These are phyloP conservation scores for Daedalea quercina DNA, from an alignment of 768 basidiomycete species.

Conservation along the genomic window DNA sequence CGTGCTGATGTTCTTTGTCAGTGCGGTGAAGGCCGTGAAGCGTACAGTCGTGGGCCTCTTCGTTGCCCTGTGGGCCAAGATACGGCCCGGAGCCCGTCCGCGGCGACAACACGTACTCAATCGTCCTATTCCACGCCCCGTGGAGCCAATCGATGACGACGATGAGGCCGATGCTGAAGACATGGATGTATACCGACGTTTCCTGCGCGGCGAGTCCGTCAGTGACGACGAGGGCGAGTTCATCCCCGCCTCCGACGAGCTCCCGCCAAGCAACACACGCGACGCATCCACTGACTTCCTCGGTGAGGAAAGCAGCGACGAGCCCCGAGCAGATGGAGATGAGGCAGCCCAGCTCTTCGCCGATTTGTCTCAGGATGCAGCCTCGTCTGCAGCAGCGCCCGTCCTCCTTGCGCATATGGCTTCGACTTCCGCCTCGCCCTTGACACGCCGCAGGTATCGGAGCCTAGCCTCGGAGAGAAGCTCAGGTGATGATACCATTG, in stretches of 20 bases:
- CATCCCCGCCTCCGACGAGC: constrained; percentile 9
- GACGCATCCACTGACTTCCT: constrained; percentile 2
- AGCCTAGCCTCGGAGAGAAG: constrained; percentile 24
- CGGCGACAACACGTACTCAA: neutral
- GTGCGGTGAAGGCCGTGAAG: constrained; percentile 11
- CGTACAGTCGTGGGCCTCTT: neutral
- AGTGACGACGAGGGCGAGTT: constrained; percentile 43
- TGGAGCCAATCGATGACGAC: constrained; percentile 7
- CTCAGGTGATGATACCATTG: neutral
- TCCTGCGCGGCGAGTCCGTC: constrained; percentile 52
- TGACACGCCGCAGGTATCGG: constrained; percentile 42
- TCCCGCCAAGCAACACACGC: constrained; percentile 1
- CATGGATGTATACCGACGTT: constrained; percentile 43
- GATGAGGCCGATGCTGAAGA: constrained; percentile 22
- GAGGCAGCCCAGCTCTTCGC: constrained; percentile 47
- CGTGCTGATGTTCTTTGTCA: constrained; percentile 25
- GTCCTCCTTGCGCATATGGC: constrained; percentile 52
- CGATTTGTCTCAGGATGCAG: constrained; percentile 39
- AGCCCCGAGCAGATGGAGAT: constrained; percentile 29
- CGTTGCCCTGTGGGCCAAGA: constrained; percentile 4
- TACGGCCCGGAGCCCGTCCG: neutral
- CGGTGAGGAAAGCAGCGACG: constrained; percentile 20
- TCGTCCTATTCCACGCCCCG: neutral
- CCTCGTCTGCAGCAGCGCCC: constrained; percentile 30
- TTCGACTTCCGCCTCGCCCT: constrained; percentile 33